phyloP scores from a whole-genome alignment of 306 rosid species.

The Rosa rugosa region DNA sequence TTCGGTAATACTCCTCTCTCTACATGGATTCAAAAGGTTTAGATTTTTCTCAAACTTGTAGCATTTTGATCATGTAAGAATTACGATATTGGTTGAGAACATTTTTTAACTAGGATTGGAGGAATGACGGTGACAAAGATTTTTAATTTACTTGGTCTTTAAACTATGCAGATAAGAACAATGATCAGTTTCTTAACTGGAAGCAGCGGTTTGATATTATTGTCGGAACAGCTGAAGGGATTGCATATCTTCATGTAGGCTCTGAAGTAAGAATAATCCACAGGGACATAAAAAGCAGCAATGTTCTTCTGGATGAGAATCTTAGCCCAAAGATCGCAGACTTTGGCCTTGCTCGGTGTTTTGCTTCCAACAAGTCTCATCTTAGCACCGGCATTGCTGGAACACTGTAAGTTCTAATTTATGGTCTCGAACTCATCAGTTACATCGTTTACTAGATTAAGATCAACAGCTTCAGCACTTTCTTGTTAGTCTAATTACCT shows the following conservation, averaged over 20 bases:
- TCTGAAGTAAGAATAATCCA: conserved; percentile 64
- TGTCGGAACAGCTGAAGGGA: conserved; percentile 84
- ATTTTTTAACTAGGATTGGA: not conserved
- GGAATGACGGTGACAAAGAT: not conserved
- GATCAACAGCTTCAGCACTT: not conserved
- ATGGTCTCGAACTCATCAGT: not conserved
- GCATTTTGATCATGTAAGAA: not conserved
- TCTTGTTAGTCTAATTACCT: not conserved
- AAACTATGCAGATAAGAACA: conserved; percentile 54
- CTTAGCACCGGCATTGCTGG: conserved; percentile 93
- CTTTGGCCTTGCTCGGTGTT: conserved; percentile 85
- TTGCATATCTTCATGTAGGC: conserved; percentile 84
- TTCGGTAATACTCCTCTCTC: conserved; percentile 51
- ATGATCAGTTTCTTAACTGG: conserved; percentile 65
- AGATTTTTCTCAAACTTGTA: not conserved
- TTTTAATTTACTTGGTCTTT: not conserved
- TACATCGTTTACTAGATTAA: not conserved
- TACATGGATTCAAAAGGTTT: no score
- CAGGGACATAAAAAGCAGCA: conserved; percentile 89
- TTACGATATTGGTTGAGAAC: not conserved
- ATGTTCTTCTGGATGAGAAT: conserved; percentile 78
- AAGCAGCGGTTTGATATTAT: conserved; percentile 60
- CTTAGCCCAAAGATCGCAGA: conserved; percentile 80
- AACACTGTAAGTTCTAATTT: conserved; percentile 63
- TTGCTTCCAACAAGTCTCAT: conserved; percentile 67